Base-by-base conservation (phyloP, 1,284 basidiomycete species). In the Rhodotorula sp. region DNA sequence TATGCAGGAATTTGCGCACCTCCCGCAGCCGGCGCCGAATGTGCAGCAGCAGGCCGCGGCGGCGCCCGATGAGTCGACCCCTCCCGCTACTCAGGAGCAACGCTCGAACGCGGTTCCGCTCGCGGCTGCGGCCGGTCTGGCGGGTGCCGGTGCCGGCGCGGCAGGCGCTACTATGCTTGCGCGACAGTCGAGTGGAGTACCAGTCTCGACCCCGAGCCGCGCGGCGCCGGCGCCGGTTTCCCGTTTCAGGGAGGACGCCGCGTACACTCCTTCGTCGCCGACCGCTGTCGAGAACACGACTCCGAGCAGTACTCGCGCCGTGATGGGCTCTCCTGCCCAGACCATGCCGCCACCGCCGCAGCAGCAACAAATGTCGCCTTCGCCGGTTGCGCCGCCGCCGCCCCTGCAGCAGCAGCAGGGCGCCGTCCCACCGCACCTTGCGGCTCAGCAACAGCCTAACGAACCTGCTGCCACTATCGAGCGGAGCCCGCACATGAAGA, bases 1-100 rank as follows among this genome's bases (percentile, higher is more conserved):
- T 19, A 61, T 65, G 56, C 60, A 66, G 31, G 71, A 75, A 31
- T 69, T 75, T 48, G 69, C 74, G n/a, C 74, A 73, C 52, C 66
- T 75, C 21, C 56, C 54, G 0, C 21, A 55, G 60, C 71, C 65
- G n/a, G 50, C 58, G 16, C 54, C 60, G 54, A 48, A 34, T 12
- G 64, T 64, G 5, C 54, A 61, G 28, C 26, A 62, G 48, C 19
- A 6, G 23, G 45, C 28, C 5, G 34, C 34, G 5, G 34, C 6
- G 21, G 10, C 43, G 52, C n/a, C 23, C 31, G 28, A 3, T 31
- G 34, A n/a, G 60, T 28, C 48, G 34, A 15, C 10, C 6, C 38
- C 28, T 18, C 34, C 12, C 16, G 48, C n/a, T 14, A 49, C 19
- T 23, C 54, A 64, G 12, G 31, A 50, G 21, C n/a, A 34, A 8